These are phyloP conservation scores for Pisolithus marmoratus DNA, from an alignment of 768 basidiomycete species.

Conservation along the genomic window DNA sequence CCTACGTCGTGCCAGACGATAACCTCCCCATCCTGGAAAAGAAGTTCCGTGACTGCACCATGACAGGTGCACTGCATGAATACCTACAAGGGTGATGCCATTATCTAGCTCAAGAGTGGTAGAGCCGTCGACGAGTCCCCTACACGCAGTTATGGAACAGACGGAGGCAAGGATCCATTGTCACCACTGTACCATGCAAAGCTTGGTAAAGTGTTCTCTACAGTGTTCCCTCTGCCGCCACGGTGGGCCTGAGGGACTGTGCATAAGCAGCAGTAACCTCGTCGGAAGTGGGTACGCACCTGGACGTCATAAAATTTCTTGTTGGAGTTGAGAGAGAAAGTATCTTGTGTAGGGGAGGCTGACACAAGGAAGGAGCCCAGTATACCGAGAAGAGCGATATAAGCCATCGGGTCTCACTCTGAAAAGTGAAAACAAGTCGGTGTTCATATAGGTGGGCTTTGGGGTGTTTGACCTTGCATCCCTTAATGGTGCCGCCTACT, in stretches of 20 bases:
- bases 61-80: background rate
- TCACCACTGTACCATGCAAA: slow-evolving; percentile 59
- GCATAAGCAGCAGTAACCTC: slow-evolving; percentile 8
- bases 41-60: background rate
- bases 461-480: too few species aligned
- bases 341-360: slow-evolving; percentile 25
- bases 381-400: slow-evolving; percentile 2
- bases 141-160: slow-evolving; percentile 20
- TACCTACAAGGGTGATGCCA: slow-evolving; percentile 60
- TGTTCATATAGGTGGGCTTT: background rate
- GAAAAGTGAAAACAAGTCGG: background rate
- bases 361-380: slow-evolving; percentile 8
- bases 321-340: slow-evolving; percentile 11
- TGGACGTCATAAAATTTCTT: slow-evolving; percentile 45
- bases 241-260: slow-evolving; percentile 52
- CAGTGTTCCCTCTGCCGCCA: slow-evolving; percentile 68
- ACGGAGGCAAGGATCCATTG: slow-evolving; percentile 7
- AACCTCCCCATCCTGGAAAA: slow-evolving; percentile 59
- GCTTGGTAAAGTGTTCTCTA: slow-evolving; percentile 67
- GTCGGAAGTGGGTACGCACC: slow-evolving; percentile 22
- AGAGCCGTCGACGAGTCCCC: slow-evolving; percentile 71
- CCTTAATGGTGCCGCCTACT: too few species aligned
- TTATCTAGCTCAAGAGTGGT: slow-evolving; percentile 78
- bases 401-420: background rate
- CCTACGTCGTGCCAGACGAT: slow-evolving; percentile 79